Base-by-base conservation (phyloP, 2,329 filamentous ascomycete genomes). In the Arthroderma sp. region DNA sequence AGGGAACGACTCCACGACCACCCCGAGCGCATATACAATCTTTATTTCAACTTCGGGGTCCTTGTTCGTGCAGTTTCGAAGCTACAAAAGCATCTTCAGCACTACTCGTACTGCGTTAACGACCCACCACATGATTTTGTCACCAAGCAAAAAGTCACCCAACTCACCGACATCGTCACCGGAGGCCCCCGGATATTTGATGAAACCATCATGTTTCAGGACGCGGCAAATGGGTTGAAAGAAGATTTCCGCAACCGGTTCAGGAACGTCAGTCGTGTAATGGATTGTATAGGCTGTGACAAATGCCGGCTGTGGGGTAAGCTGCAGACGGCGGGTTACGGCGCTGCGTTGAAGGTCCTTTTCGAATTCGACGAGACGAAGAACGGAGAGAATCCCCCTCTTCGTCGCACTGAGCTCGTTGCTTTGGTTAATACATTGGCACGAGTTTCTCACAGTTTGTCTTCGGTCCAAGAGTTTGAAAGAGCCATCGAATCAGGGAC, bases 41-140 rank as follows among this genome's bases (percentile, higher is more conserved):
- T 98, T 41, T 98, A 98, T 70, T 98, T 98, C 71, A 96, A 98
- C 75, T 98, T 94, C 59, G 91, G 91, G 0, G 75, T 98, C n/a
- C 74, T 98, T 36, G 83, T 89, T 28, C 83, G 91, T 41, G 91
- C 91, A 8, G 77, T 96, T 36, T 83, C 86, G 43, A 98, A 98
- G 66, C 75, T 96, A 6, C 84, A 83, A 8, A 83, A 85, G 27
- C 82, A 88, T 54, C 73, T 96, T 6, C 71, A 82, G 51, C 71
- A 77, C 50, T 96, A 96, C 68, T 91, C 85, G 0, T 98, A 94
- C 64, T 98, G 91, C 65, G 83, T 82, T 4, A 87, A 86, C 49
- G 91, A 98, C 57, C 72, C 78, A 0, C 72, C 72, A 2, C 85
- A 94, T 61, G 87, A 98, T 56, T 67, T 68, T 1, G 71, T 76